phyloP scores from a whole-genome alignment of 1,284 basidiomycete species.

The Calocybe gambosa region DNA sequence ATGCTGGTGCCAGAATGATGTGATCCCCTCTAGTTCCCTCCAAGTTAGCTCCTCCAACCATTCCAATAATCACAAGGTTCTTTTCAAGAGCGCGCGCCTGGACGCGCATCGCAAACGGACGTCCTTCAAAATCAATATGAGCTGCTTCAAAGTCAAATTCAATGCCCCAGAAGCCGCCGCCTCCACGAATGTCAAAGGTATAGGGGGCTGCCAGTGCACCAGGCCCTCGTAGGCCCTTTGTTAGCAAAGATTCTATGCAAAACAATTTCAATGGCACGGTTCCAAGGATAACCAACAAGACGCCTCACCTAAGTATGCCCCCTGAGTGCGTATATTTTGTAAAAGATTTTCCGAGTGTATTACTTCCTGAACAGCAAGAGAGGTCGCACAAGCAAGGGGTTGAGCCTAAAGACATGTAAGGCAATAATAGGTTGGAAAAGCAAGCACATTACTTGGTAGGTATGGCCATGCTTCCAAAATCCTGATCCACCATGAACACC shows the following conservation, averaged over 20 bases:
- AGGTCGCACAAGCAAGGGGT: constrained; percentile 69
- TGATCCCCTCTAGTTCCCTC: constrained; percentile 70
- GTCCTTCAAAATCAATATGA: constrained; percentile 43
- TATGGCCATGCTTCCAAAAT: constrained; percentile 80
- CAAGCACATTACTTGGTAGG: constrained; percentile 57
- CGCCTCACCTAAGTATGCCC: constrained; percentile 46
- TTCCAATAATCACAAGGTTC: constrained; percentile 63
- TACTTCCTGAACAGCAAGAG: constrained; percentile 74
- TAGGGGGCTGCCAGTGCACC: constrained; percentile 56
- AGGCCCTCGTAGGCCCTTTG: constrained; percentile 45
- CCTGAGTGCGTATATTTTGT: constrained; percentile 56
- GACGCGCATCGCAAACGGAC: constrained; percentile 53
- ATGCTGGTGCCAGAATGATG: constrained; percentile 66
- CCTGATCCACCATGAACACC: constrained; percentile 64
- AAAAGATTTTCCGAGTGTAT: constrained; percentile 66
- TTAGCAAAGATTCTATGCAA: constrained; percentile 42
- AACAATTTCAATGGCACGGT: not conserved
- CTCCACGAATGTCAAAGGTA: constrained; percentile 71
- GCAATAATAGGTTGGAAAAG: not conserved
- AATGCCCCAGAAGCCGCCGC: constrained; percentile 76
- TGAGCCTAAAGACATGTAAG: constrained; percentile 43
- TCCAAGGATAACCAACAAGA: not conserved
- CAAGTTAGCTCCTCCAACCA: constrained; percentile 62
- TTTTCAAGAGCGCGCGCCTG: constrained; percentile 63
- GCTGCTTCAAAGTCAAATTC: constrained; percentile 67